Conservation (phyloP, 2,329 filamentous ascomycete genomes). For the Metarhizium humberi region DNA sequence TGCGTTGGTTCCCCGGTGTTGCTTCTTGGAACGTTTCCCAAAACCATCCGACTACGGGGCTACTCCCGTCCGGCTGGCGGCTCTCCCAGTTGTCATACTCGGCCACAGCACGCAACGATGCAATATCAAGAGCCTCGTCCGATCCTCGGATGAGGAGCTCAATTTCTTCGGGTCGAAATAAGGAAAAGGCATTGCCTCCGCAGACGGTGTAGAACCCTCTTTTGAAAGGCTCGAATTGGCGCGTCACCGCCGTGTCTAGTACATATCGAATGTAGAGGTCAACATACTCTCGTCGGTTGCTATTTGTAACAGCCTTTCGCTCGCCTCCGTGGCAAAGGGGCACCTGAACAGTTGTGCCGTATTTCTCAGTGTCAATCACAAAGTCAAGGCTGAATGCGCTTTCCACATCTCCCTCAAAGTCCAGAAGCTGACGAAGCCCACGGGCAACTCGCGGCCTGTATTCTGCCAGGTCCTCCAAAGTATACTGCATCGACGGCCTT, state of each 20-base stretch:
- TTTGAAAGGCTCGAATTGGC: constrained; percentile 91
- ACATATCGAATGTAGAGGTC: constrained; percentile 74
- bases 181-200: constrained; percentile 74
- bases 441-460: constrained; percentile 67
- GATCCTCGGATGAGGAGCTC: constrained; percentile 80
- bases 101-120: constrained; percentile 65
- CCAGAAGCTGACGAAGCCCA: constrained; percentile 66
- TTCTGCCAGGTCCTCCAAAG: constrained; percentile 73
- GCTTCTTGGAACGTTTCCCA: constrained; percentile 72
- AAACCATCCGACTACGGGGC: constrained; percentile 74
- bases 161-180: constrained; percentile 87
- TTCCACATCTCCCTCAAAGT: constrained; percentile 78
- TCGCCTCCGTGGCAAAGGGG: constrained; percentile 70
- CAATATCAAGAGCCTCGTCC: constrained; percentile 73
- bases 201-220: constrained; percentile 90
- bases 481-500: constrained; percentile 58
- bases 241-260: constrained; percentile 65
- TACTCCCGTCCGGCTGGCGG: constrained; percentile 43
- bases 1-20: constrained; percentile 59
- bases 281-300: constrained; percentile 78
- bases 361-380: constrained; percentile 65
- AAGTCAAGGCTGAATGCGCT: constrained; percentile 75
- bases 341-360: constrained; percentile 56
- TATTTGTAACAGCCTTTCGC: constrained; percentile 67
- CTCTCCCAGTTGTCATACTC: constrained; percentile 72